Percentiles rank a stretch among this genome's conserved stretches.
Conservation (phyloP, 345 rosid species). For the Euclidium syriacum region DNA sequence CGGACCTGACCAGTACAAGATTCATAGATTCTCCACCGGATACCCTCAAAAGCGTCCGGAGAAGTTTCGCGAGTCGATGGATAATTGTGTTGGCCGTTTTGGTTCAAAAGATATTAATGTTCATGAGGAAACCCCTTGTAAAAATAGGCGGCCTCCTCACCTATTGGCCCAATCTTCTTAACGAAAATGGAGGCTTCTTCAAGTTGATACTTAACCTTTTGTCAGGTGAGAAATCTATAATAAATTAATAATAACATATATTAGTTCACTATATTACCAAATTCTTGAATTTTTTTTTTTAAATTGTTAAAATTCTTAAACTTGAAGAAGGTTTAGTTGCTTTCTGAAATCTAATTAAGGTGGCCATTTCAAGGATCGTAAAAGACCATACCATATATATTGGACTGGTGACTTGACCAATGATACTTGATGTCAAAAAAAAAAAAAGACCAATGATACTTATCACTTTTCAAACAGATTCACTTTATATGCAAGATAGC, state of each 20-base stretch:
- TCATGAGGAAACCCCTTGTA: conserved; percentile 2
- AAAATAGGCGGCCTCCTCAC: conserved; percentile 8
- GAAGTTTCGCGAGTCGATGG: conserved; percentile 19
- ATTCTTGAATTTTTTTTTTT: no score
- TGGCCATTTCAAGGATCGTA: neutral
- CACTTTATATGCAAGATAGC: neutral
- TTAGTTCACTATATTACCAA: neutral
- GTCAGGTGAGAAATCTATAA: conserved; percentile 12
- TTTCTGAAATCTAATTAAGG: neutral
- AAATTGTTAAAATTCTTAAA: no score
- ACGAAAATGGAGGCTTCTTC: conserved; percentile 26
- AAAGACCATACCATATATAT: no score
- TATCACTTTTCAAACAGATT: neutral
- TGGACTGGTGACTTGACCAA: no score
- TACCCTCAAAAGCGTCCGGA: conserved; percentile 12
- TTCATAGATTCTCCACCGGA: conserved; percentile 27
- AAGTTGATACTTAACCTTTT: conserved; percentile 18
- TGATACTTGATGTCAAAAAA: no score
- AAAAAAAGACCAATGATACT: neutral
- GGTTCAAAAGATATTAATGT: conserved; percentile 6
- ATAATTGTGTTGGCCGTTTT: conserved; percentile 16
- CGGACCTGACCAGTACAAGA: conserved; percentile 1
- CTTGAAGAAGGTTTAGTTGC: no score
- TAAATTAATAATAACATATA: neutral
- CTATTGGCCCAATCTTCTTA: conserved; percentile 19